These are phyloP conservation scores for Teunomyces pallodes DNA, from an alignment of 805 yeast species.

Conservation along the genomic window DNA sequence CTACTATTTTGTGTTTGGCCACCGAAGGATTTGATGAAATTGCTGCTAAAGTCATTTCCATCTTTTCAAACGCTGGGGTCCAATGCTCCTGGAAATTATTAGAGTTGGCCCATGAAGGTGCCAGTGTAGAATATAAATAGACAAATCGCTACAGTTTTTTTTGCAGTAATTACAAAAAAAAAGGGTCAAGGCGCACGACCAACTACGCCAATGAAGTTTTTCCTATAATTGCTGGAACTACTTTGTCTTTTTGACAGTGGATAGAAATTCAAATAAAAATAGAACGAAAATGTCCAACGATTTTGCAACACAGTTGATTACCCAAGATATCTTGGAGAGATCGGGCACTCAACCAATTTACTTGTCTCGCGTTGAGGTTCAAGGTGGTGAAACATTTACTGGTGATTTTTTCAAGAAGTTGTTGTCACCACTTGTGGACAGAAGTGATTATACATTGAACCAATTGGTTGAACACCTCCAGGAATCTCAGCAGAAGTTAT, in stretches of 20 bases:
- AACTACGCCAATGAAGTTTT: constrained; percentile 2
- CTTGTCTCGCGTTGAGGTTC: constrained; percentile 35
- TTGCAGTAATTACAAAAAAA: not conserved
- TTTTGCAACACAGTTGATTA: constrained; percentile 10
- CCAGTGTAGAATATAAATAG: constrained; percentile 43
- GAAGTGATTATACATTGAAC: constrained; percentile 42
- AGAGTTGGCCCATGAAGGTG: constrained; percentile 87
- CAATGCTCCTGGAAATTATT: constrained; percentile 79
- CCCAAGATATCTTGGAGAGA: constrained; percentile 29
- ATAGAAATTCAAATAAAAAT: not conserved
- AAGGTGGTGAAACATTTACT: constrained; percentile 45
- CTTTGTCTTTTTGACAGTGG: no score
- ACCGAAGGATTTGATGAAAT: constrained; percentile 82
- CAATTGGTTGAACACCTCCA: constrained; percentile 36
- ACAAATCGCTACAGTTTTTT: not conserved
- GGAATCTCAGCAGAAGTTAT: constrained; percentile 31
- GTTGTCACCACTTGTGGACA: constrained; percentile 42
- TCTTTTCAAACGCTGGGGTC: constrained; percentile 66
- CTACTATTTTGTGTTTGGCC: constrained; percentile 92
- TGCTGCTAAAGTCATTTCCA: constrained; percentile 68
- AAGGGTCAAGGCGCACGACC: not conserved
- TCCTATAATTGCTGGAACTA: not conserved
- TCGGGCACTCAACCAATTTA: constrained; percentile 36
- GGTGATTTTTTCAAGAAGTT: constrained; percentile 45
- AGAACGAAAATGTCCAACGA: not conserved